Evolutionary conservation across 2,329 filamentous ascomycete species (phyloP), one percentile per base, ranked within the genome.

Genomic region (Pyrenophora tritici-repentis): DNA sequence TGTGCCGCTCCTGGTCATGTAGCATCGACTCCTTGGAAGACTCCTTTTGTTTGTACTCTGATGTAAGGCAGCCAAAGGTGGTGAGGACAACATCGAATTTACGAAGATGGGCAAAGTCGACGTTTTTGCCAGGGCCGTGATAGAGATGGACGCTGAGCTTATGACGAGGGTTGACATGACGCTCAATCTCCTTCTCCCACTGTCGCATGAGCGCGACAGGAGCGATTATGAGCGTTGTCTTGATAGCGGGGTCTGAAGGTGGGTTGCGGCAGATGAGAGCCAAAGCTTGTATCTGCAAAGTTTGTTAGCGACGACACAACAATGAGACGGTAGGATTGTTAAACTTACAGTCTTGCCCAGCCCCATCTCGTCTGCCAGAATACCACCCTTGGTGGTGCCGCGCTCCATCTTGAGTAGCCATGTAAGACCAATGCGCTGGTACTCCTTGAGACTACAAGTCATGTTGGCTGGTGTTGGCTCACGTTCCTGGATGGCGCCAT

Each of bases 221-320:
- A 0, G 87, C 89, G 40, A 96, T 80, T 40, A 96, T 90, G 18
- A 96, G 76, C n/a, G 86, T 94, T 0, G 91, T 91, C 78, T 90
- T 84, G 49, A 75, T 78, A 54, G 75, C 70, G n/a, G 75, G 74
- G 53, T 86, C 79, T 0, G 76, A 72, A 0, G 88, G 84, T n/a
- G 81, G 86, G 5, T 86, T 81, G 5, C 83, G 82, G 10, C 90
- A 78, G 61, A 96, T 88, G 36, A 96, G 80, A 3, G 91, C 84
- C 17, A 97, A 78, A 4, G 89, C 87, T 55, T 93, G 90, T 18
- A 61, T 56, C 52, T 56, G n/a, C 14, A n/a, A 26, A 22, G 10
- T 1, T 20, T 3, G 26, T 54, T 39, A 54, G 51, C 22, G 36
- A 29, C 14, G 8, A 8, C 16, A 33, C 24, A 31, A 32, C 12